Evolutionary conservation across 2,329 filamentous ascomycete genomes (phyloP).

Genomic region (Fusarium devonianum): DNA sequence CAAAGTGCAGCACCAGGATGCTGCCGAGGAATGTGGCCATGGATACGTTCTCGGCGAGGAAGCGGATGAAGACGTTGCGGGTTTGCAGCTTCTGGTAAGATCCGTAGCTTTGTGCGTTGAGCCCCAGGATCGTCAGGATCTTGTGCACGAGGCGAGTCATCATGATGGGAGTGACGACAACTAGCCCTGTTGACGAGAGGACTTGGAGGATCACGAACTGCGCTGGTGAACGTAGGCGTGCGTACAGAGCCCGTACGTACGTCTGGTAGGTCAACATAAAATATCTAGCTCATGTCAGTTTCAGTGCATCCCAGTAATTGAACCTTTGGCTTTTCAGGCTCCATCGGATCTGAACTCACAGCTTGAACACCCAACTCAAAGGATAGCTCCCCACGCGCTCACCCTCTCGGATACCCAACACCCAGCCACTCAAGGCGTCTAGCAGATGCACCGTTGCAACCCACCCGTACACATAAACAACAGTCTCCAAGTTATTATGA

Average conservation of each 20-base stretch:
- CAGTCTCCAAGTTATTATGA: constrained; percentile 70
- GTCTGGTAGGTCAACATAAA: constrained; percentile 76
- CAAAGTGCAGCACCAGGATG: constrained; percentile 71
- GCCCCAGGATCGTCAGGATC: constrained; percentile 58
- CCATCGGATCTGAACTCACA: constrained; percentile 53
- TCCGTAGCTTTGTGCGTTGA: constrained; percentile 66
- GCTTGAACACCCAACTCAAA: constrained; percentile 74
- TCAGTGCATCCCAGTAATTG: neutral
- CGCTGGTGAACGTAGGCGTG: constrained; percentile 68
- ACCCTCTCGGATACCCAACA: constrained; percentile 69
- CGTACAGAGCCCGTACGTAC: constrained; percentile 73
- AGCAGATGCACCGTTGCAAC: constrained; percentile 70
- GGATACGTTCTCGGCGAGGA: constrained; percentile 70
- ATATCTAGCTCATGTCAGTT: constrained; percentile 53
- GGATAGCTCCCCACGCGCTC: constrained; percentile 74
- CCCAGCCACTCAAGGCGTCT: constrained; percentile 71
- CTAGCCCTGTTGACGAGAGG: constrained; percentile 68
- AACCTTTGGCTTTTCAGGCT: too few species aligned
- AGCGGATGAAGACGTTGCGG: constrained; percentile 72
- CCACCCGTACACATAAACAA: constrained; percentile 76
- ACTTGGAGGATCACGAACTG: constrained; percentile 72
- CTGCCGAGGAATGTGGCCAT: constrained; percentile 74
- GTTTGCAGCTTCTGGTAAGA: constrained; percentile 72
- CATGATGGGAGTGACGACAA: constrained; percentile 68
- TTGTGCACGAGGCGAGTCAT: constrained; percentile 68